Evolutionary conservation across 257 asterid species (phyloP).

Genomic region (Solanum paucissectum): DNA sequence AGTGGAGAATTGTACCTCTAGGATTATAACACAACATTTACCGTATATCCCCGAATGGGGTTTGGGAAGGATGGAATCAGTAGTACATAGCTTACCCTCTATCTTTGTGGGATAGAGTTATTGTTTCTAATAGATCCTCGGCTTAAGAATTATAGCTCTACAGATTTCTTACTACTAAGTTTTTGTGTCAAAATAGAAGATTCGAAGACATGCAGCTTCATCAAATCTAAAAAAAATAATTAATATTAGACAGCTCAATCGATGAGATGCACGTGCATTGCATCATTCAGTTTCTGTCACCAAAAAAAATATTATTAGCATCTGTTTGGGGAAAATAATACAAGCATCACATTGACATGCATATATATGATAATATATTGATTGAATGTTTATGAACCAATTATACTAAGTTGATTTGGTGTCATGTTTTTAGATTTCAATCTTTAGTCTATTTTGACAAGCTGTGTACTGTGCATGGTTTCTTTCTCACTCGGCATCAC

Average conservation of each 20-base stretch:
- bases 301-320: background rate
- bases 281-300: background rate
- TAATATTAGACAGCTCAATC: background rate
- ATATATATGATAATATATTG: background rate
- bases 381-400: background rate
- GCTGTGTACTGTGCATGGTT: background rate
- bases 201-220: background rate
- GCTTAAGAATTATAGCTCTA: too few species aligned
- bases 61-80: too few species aligned
- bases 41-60: background rate
- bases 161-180: background rate
- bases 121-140: rapidly evolving
- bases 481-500: background rate
- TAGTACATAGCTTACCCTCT: background rate
- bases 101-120: background rate
- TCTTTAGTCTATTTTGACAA: background rate
- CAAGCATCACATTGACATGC: background rate
- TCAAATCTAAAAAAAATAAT: background rate
- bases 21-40: background rate
- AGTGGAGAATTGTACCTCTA: background rate
- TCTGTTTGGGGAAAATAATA: background rate
- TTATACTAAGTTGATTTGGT: background rate
- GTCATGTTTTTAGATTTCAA: background rate
- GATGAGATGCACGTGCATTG: background rate
- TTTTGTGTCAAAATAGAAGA: background rate